Evolutionary conservation across 371 early-diverging fungal species (phyloP), one percentile per base, ranked within the genome.

Genomic region (Mucor indicus): DNA sequence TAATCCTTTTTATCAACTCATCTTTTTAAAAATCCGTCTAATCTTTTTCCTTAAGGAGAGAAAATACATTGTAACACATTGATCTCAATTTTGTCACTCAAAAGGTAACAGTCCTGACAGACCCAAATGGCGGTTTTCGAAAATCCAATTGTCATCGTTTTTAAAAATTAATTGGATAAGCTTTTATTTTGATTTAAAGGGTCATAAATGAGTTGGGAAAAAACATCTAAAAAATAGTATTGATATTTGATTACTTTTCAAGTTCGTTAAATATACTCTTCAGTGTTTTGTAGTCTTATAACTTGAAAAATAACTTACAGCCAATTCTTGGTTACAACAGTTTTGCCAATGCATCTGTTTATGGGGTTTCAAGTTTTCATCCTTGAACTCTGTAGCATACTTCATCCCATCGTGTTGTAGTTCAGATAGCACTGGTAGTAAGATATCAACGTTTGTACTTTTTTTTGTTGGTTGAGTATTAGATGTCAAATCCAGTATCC

Each of bases 341-440:
- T n/a, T n/a, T n/a, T n/a, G n/a, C 48, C 48, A 48, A 35, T 48
- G 21, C 48, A 39, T 48, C 38, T 48, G 48, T 48, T 39, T 48
- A 22, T 38, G 48, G 38, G 40, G 29, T 48, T 48, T 48, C 24
- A 48, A 8, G 35, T 48, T 39, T 48, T 30, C 48, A 10, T 39
- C 40, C 29, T 48, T 48, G 29, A 38, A 39, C 24, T 33, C 48
- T 35, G 39, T 48, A 35, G 48, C 38, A 38, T 48, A 48, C 25
- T 48, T 38, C 21, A 48, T 39, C 16, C 39, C 48, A 30, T 48
- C 39, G 21, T 38, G 39, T 48, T 29, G 48, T 48, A 39, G 39
- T 39, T 38, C 39, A 38, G 39, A 39, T 38, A 39, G 39, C 35
- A 48, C 39, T 39, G 27, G 29, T 23, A 39, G 48, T 48, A 48